Conservation (phyloP, 768 basidiomycete genomes). For the Mycena polygramma region DNA sequence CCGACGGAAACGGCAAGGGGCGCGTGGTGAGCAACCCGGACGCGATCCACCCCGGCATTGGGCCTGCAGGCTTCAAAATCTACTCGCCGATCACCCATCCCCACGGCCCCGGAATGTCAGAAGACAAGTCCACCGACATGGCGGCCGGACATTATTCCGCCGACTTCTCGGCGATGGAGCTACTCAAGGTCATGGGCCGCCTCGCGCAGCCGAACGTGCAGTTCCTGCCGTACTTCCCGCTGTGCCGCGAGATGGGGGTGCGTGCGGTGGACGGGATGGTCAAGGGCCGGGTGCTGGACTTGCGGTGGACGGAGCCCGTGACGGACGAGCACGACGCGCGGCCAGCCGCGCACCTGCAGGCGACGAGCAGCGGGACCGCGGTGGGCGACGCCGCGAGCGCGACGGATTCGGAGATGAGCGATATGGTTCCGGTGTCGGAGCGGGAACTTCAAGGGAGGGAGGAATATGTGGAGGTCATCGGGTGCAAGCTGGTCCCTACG, state of each 20-base stretch:
- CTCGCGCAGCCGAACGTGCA: conserved; percentile 73
- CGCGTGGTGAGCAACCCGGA: conserved; percentile 54
- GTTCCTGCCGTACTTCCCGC: conserved; percentile 82
- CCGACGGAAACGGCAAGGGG: conserved; percentile 46
- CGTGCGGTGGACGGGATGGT: conserved; percentile 90
- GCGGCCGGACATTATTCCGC: conserved; percentile 64
- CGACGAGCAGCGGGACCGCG: conserved; percentile 57
- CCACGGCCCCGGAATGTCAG: conserved; percentile 30
- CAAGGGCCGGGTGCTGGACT: conserved; percentile 78
- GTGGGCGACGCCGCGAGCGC: conserved; percentile 48
- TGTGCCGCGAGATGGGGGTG: conserved; percentile 88
- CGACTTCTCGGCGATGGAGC: conserved; percentile 84
- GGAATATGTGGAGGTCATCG: conserved; percentile 70
- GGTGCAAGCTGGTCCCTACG: conserved; percentile 83
- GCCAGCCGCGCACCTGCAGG: conserved; percentile 38
- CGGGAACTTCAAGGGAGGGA: conserved; percentile 62
- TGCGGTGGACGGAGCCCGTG: conserved; percentile 82
- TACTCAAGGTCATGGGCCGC: conserved; percentile 86
- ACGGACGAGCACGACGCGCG: conserved; percentile 59
- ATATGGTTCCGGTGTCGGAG: conserved; percentile 52
- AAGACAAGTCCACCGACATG: conserved; percentile 47
- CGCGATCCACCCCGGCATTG: conserved; percentile 69
- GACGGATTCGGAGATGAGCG: conserved; percentile 16
- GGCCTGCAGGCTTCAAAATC: conserved; percentile 74
- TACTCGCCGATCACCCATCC: conserved; percentile 61